phyloP scores from a whole-genome alignment of 108 stramenopile genomes.

The Skeletonema tropicum region DNA sequence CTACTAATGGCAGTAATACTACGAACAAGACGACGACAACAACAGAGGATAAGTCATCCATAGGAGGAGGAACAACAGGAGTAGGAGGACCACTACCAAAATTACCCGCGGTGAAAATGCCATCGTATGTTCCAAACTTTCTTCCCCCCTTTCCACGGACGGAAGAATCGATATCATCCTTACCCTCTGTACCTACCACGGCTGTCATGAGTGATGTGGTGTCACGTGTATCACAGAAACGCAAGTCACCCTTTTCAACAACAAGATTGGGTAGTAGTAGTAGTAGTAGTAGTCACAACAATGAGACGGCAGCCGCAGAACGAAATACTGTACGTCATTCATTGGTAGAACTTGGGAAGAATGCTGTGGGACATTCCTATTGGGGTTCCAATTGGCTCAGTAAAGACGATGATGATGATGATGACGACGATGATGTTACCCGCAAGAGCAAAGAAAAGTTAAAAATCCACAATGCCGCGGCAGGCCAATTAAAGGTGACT shows the following conservation, averaged over 20 bases:
- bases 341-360: conserved; percentile 40
- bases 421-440: background rate
- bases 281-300: background rate
- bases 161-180: conserved; percentile 13
- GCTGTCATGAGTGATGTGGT: conserved; percentile 33
- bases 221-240: conserved; percentile 21
- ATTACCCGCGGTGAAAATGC: conserved; percentile 13
- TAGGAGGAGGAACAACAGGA: background rate
- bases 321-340: conserved; percentile 28
- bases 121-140: conserved; percentile 54
- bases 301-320: conserved; percentile 4
- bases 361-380: conserved; percentile 25
- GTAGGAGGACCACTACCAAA: conserved; percentile 9
- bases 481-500: background rate
- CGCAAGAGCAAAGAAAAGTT: background rate
- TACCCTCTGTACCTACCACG: conserved; percentile 16
- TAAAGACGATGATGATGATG: background rate
- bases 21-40: conserved; percentile 2
- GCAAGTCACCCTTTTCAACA: background rate
- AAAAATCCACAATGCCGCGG: conserved; percentile 5
- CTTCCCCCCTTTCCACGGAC: conserved; percentile 47
- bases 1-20: conserved; percentile 13
- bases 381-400: conserved; percentile 35
- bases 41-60: conserved; percentile 1
- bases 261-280: background rate